Evolutionary conservation across 2,329 filamentous ascomycete genomes (phyloP), one percentile per base, ranked within the genome.

Genomic region (Pseudopithomyces maydicus): DNA sequence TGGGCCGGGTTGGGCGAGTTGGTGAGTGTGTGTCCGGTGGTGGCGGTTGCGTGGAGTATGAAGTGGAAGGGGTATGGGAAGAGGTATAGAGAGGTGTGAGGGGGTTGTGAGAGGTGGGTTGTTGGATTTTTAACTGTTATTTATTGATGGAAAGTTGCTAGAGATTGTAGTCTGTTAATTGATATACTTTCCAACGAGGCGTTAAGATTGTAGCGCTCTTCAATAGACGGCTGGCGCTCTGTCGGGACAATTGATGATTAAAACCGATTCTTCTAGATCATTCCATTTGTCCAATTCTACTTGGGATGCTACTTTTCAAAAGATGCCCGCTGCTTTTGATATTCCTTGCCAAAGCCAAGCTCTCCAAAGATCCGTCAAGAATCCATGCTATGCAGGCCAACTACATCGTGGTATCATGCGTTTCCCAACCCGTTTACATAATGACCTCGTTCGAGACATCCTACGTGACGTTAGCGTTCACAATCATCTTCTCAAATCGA

Each of bases 381-480:
- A 20, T n/a, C 7, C 19, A 38, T 41, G 26, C 36, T 17, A 43
- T 15, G 47, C 17, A 41, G 47, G 47, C 47, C 36, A 42, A 42
- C 36, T n/a, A 14, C 22, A 26, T 35, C 48, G 35, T 63, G 58
- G 60, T 66, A 66, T 66, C 63, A 59, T 64, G 51, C 56, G 55
- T 42, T 41, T 35, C 17, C 26, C 11, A 38, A 48, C 29, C 10
- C 48, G 42, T 22, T 83, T 85, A 97, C 93, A 97, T 97, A 76
- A 97, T 97, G 72, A 97, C 91, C 71, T 87, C 84, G 70, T 94
- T 93, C 61, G 87, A 79, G 57, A 96, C 92, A 76, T 96, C 92
- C 89, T 92, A 64, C 41, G 12, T 12, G 11, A n/a, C 3, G 38
- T 64, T 48, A 68, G 59, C 49, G 55, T 10, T 10, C n/a, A 6